phyloP scores from a whole-genome alignment of 805 yeast species.

The Diddensiella santjacobensis region DNA sequence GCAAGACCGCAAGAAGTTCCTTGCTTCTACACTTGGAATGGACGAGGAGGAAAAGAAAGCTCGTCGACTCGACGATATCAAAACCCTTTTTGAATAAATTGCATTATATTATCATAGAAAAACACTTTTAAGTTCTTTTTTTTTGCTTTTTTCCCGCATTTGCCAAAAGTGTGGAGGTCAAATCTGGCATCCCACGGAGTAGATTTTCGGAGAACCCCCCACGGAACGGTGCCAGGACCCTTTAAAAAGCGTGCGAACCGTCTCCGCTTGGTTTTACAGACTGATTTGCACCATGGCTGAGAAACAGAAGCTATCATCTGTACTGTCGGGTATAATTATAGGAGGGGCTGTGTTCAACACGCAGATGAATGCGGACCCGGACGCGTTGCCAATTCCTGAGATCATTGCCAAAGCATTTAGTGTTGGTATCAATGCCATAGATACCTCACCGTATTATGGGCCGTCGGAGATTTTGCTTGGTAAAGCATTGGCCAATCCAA shows the following conservation, averaged over 20 bases:
- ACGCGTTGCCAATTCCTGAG: conserved; percentile 50
- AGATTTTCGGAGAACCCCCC: too few relatives aligned
- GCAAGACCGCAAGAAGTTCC: conserved; percentile 65
- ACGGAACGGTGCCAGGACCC: not conserved
- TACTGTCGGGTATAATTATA: conserved; percentile 46
- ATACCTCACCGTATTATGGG: conserved; percentile 92
- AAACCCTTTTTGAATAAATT: conserved; percentile 32
- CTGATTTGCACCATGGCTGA: not conserved
- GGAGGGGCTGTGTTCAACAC: conserved; percentile 89
- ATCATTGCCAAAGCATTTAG: conserved; percentile 58
- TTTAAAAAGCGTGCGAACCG: not conserved
- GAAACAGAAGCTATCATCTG: not conserved
- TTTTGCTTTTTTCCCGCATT: too few relatives aligned
- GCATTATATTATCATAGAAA: too few relatives aligned
- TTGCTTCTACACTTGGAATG: conserved; percentile 33
- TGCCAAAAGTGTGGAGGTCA: not conserved
- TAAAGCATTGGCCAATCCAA: conserved; percentile 45
- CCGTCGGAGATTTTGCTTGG: conserved; percentile 78
- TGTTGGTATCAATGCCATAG: conserved; percentile 71
- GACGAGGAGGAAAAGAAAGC: conserved; percentile 35
- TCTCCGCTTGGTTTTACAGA: not conserved
- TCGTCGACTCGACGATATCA: conserved; percentile 36
- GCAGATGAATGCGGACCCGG: conserved; percentile 75
- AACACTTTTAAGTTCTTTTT: too few relatives aligned
- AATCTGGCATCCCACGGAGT: not conserved